Conservation (phyloP, 306 rosid genomes). For the Ochetophila trinervis region DNA sequence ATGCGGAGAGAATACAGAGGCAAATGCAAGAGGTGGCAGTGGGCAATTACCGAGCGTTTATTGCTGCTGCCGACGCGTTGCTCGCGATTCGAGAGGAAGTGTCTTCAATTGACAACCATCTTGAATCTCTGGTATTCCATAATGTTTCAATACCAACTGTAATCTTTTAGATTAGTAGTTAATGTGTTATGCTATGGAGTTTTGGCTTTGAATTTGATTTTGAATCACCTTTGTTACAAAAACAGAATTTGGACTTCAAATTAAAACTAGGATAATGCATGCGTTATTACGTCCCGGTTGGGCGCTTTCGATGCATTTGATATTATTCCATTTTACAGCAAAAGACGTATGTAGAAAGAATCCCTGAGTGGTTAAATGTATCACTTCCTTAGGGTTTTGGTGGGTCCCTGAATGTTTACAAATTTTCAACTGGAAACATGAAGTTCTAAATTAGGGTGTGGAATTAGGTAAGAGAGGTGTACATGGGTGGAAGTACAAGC, state of each 20-base stretch:
- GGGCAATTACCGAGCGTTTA: slow-evolving; percentile 80
- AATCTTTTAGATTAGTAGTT: not conserved
- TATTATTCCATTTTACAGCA: not conserved
- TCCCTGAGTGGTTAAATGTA: not conserved
- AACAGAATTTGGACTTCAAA: too few species aligned
- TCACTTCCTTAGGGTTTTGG: not conserved
- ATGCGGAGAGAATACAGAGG: slow-evolving; percentile 94
- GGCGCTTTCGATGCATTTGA: not conserved
- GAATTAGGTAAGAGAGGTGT: too few species aligned
- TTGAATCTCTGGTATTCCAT: slow-evolving; percentile 45
- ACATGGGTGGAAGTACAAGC: too few species aligned
- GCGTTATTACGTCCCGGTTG: not conserved
- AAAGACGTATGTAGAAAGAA: too few species aligned
- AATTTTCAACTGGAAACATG: not conserved
- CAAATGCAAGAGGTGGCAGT: slow-evolving; percentile 99
- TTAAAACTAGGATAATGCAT: not conserved
- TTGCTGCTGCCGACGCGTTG: slow-evolving; percentile 86
- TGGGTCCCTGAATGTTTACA: not conserved
- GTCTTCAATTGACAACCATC: slow-evolving; percentile 52
- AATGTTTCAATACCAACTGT: not conserved
- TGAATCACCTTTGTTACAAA: too few species aligned
- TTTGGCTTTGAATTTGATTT: not conserved
- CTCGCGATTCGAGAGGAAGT: slow-evolving; percentile 86
- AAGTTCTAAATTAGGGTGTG: too few species aligned
- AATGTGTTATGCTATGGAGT: not conserved